Conservation (phyloP, 192 early-diverging fungal species). For the Podila clonocystis region DNA sequence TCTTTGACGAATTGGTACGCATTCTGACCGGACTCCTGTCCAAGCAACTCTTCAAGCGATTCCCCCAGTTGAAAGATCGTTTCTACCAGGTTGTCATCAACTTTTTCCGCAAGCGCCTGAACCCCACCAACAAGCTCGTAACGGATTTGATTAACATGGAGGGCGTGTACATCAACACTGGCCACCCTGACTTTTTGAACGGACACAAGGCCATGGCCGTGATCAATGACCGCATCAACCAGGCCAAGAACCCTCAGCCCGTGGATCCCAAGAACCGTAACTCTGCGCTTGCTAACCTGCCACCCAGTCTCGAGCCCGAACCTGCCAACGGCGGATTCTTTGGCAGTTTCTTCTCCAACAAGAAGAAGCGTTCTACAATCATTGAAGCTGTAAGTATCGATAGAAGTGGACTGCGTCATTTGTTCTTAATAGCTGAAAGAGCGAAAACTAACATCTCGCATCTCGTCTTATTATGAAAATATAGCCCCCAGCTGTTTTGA, state of each 20-base stretch:
- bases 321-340: constrained; percentile 85
- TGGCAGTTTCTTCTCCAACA: constrained; percentile 93
- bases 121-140: constrained; percentile 95
- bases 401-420: neutral
- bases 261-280: constrained; percentile 46
- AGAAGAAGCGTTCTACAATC: constrained; percentile 76
- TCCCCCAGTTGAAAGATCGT: constrained; percentile 93
- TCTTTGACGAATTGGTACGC: constrained; percentile 98
- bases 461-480: neutral
- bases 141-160: constrained; percentile 95
- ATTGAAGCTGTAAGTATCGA: constrained; percentile 73
- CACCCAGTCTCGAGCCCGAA: constrained; percentile 47
- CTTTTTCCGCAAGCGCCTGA: constrained; percentile 92
- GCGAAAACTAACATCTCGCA: neutral
- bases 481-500: constrained; percentile 89
- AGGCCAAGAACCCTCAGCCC: constrained; percentile 66
- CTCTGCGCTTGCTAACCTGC: constrained; percentile 34
- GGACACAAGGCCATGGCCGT: constrained; percentile 96
- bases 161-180: constrained; percentile 98
- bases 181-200: constrained; percentile 97
- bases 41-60: constrained; percentile 95
- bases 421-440: neutral
- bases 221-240: constrained; percentile 86
- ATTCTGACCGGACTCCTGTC: constrained; percentile 93
- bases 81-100: constrained; percentile 94